Evolutionary conservation across 306 rosid genomes (phyloP), one percentile per base, ranked within the genome.

Genomic region (Trichosanthes cucumerina): DNA sequence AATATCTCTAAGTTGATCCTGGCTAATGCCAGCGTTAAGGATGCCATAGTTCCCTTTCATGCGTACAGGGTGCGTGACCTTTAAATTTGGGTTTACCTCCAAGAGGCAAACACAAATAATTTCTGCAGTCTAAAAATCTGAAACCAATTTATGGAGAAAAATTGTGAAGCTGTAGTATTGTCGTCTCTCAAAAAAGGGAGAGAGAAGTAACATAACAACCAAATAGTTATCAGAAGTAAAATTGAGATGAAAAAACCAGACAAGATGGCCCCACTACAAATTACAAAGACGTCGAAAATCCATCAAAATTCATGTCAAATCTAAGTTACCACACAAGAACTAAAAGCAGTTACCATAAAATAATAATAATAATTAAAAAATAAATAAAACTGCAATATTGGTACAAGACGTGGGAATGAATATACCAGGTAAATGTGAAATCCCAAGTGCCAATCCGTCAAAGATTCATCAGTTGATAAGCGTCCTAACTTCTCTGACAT

Each of bases 371-470:
- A 26, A 59, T 3, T 24, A 26, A 26, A 5, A 19, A 2, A 33
- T 56, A 18, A 34, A 53, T n/a, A 23, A 19, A 78, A 46, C 33
- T 6, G 21, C 11, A 50, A 18, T 34, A 63, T 9, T 14, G 28
- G 23, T 38, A 77, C 65, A 70, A 36, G 23, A 23, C 23, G 75
- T 31, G 66, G 58, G 79, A 81, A 73, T 47, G 16, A 33, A 73
- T 16, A 59, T 90, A 95, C 99, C 97, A 89, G 84, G 79, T 82
- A 91, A 53, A 92, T 84, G 86, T 95, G 97, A 87, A 95, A 95
- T 50, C 99, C 99, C 86, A 86, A 80, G 90, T 95, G 99, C 99
- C 99, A 95, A 86, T 92, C 97, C 59, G 93, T 84, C 81, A 89
- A 83, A 68, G 90, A 80, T 79, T 88, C 93, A 24, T 88, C 88